Base-by-base conservation (phyloP, 768 basidiomycete genomes). In the Guyanaporus albipodus region DNA sequence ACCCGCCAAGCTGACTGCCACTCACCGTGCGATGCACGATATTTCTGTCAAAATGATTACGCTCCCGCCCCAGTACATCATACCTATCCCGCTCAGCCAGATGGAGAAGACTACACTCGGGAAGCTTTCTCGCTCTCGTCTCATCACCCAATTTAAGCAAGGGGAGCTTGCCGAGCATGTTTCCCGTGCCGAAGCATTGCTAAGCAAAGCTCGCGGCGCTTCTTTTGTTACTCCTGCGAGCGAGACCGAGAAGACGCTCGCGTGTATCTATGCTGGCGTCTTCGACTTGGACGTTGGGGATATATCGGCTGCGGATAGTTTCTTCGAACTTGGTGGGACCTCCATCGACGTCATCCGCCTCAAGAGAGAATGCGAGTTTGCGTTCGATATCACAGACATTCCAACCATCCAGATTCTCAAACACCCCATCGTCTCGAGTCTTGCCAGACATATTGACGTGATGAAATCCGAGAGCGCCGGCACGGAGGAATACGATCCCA, bases 81-180 rank as follows among this genome's bases (percentile, higher is more conserved):
- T 74, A 21, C 73, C 73, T 2, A 69, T 74, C 22, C 67, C 71
- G 4, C 48, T 55, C 2, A 54, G 60, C n/a, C 59, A 59, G n/a
- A 71, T 72, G 58, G 67, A 70, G 45, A 73, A 70, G 54, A 73
- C 73, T 0, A 70, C 73, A 0, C 63, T 75, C 5, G 73, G 73
- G 15, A 75, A 75, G 42, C 63, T 75, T n/a, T 74, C 72, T 6
- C 63, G 66, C 9, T 60, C 71, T 18, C 60, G 63, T 38, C 67
- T 74, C 15, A 43, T 66, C 12, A 61, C 57, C 23, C 61, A 64
- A 4, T 71, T 72, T 50, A 61, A 66, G 37, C 56, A 67, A 28
- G 73, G 73, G 1, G 61, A 57, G 11, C 67, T 65, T 39, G 52
- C 60, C 5, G 46, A 55, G 48, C 62, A 68, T 42, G 54, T 67